Evolutionary conservation across 108 stramenopile species (phyloP), one percentile per base, ranked within the genome.

Genomic region (Asterionellopsis glacialis): DNA sequence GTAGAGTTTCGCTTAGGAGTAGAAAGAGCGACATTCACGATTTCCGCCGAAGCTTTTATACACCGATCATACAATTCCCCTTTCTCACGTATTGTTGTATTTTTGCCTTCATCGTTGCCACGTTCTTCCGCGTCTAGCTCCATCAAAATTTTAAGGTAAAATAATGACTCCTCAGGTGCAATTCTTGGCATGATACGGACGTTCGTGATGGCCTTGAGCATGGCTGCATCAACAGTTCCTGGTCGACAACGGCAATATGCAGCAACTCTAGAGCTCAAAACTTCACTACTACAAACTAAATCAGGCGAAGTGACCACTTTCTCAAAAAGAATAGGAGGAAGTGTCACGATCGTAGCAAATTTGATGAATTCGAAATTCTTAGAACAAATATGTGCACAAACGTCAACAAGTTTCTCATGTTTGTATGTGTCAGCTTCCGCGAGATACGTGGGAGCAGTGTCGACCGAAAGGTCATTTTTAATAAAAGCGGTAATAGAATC

Each of bases 221-320:
- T 42, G 1, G 16, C 22, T 14, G 42, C 6, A 22, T 53, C 53
- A 1, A 64, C 41, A n/a, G 21, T 24, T 13, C 53, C 63, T 19
- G 51, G 63, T 13, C 63, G 52, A 55, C 63, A 64, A 54, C 63
- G 24, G 21, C 63, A 64, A 42, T 64, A 64, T 14, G 63, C 22
- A 41, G 52, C 63, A 39, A 64, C 28, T 16, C 63, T 24, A 9
- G 63, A 24, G 14, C 52, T 55, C 13, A 64, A 44, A 4, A 42
- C 25, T 42, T 48, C 45, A 28, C 59, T 61, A 16, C 22, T 48
- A 6, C 14, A n/a, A 13, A 23, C 12, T 16, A 61, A 9, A 5
- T 61, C 45, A 3, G 63, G 45, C 1, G 63, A 64, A 16, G 23
- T 22, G 3, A 64, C 14, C 2, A 64, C 44, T 24, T 24, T 15